Conservation (phyloP, 2,329 filamentous ascomycete species). For the Hysterium pulicare region DNA sequence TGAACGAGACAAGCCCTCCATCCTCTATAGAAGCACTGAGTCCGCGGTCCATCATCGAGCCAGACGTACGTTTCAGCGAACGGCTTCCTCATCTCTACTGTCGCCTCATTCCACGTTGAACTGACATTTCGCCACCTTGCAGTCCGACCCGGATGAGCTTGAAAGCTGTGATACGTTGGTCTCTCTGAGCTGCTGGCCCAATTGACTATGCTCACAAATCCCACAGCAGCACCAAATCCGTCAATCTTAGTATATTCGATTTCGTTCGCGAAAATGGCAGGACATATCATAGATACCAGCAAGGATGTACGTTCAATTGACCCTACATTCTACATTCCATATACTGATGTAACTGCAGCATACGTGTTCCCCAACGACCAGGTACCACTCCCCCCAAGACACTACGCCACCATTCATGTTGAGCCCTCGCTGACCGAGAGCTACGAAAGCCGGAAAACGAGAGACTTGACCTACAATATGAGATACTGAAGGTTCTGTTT, state of each 20-base stretch:
- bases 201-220: slow-evolving; percentile 15
- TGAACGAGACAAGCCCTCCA: slow-evolving; percentile 12
- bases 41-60: slow-evolving; percentile 22
- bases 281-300: slow-evolving; percentile 39
- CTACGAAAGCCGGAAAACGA: slow-evolving; percentile 33
- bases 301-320: slow-evolving; percentile 31
- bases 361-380: slow-evolving; percentile 39
- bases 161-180: slow-evolving; percentile 33
- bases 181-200: slow-evolving; percentile 5
- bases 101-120: background rate
- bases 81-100: background rate
- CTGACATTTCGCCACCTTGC: slow-evolving; percentile 1
- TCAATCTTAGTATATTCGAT: slow-evolving; percentile 39
- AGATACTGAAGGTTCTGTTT: slow-evolving; percentile 37
- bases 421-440: slow-evolving; percentile 13
- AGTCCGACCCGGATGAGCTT: slow-evolving; percentile 31
- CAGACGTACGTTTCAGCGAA: slow-evolving; percentile 17
- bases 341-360: slow-evolving; percentile 27
- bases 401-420: slow-evolving; percentile 3
- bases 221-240: slow-evolving; percentile 35
- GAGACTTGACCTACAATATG: slow-evolving; percentile 37
- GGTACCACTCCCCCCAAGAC: slow-evolving; percentile 18
- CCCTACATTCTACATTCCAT: background rate
- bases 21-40: slow-evolving; percentile 20
- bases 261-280: slow-evolving; percentile 39